Evolutionary conservation across 2,329 filamentous ascomycete species (phyloP).

Genomic region (Botryosphaeria dothidea): DNA sequence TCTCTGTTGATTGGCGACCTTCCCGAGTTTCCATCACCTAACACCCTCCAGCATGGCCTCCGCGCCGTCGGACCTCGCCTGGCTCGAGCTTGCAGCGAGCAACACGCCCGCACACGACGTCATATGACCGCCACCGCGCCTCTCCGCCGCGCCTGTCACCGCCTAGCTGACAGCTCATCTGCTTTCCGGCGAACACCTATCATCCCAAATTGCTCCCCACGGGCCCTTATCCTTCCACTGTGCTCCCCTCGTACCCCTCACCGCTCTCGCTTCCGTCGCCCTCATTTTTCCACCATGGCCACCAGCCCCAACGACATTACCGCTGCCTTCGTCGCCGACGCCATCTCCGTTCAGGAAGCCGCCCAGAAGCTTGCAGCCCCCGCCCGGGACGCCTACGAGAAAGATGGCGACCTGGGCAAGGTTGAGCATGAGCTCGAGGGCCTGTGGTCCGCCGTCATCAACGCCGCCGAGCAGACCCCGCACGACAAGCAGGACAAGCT

Average conservation of each 20-base stretch:
- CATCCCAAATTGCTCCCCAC: neutral
- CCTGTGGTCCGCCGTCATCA: conserved; percentile 1
- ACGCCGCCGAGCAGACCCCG: conserved; percentile 12
- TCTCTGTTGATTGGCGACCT: conserved; percentile 8
- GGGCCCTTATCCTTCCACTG: neutral
- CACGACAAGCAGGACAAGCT: conserved; percentile 4
- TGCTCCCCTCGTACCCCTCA: neutral
- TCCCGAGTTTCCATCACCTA: conserved; percentile 6
- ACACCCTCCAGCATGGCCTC: neutral
- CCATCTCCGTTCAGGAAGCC: conserved; percentile 15
- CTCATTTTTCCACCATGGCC: neutral
- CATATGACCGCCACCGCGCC: conserved; percentile 4
- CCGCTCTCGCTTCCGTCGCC: neutral
- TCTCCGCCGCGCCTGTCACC: neutral
- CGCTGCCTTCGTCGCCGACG: conserved; percentile 1
- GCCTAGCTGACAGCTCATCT: neutral
- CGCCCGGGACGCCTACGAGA: neutral
- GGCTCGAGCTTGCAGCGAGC: neutral
- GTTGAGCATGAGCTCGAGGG: conserved; percentile 3
- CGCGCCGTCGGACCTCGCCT: conserved; percentile 9
- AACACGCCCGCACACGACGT: neutral
- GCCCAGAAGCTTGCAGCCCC: conserved; percentile 10
- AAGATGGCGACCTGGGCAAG: conserved; percentile 11
- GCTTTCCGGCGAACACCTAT: conserved; percentile 6
- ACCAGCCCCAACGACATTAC: neutral